Evolutionary conservation across 768 basidiomycete genomes (phyloP).

Genomic region (Vararia minispora): DNA sequence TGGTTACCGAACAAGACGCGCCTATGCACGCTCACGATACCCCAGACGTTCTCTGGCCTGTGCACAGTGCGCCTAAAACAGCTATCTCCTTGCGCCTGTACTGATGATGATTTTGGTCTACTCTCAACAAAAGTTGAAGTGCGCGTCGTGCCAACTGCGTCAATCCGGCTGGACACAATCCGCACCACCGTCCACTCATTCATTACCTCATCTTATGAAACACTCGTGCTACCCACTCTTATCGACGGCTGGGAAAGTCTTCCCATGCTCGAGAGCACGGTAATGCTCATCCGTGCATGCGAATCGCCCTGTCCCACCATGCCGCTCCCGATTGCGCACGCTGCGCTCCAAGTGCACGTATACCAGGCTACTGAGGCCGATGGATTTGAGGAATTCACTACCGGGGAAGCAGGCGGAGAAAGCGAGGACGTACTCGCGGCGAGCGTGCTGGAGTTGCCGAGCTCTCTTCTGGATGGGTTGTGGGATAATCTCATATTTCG

Average conservation of each 20-base stretch:
- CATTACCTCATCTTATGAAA: slow-evolving; percentile 44
- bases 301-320: slow-evolving; percentile 48
- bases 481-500: slow-evolving; percentile 90
- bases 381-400: slow-evolving; percentile 61
- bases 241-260: slow-evolving; percentile 75
- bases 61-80: no score
- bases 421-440: slow-evolving; percentile 79
- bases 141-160: slow-evolving; percentile 54
- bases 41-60: no score
- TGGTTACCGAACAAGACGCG: no score
- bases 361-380: slow-evolving; percentile 72
- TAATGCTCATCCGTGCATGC: slow-evolving; percentile 66
- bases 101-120: neutral
- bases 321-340: slow-evolving; percentile 44
- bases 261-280: slow-evolving; percentile 55
- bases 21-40: no score
- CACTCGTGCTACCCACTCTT: slow-evolving; percentile 57
- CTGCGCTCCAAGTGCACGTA: slow-evolving; percentile 70
- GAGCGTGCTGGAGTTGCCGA: slow-evolving; percentile 82
- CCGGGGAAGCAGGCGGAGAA: slow-evolving; percentile 38
- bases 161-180: slow-evolving; percentile 68
- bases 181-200: slow-evolving; percentile 49
- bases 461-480: slow-evolving; percentile 73
- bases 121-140: slow-evolving; percentile 60
- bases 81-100: neutral